A percentile compares a stretch with the other conserved stretches of the same genome.
Evolutionary conservation across 257 asterid species (phyloP).

Genomic region (Solanum appendiculatum): DNA sequence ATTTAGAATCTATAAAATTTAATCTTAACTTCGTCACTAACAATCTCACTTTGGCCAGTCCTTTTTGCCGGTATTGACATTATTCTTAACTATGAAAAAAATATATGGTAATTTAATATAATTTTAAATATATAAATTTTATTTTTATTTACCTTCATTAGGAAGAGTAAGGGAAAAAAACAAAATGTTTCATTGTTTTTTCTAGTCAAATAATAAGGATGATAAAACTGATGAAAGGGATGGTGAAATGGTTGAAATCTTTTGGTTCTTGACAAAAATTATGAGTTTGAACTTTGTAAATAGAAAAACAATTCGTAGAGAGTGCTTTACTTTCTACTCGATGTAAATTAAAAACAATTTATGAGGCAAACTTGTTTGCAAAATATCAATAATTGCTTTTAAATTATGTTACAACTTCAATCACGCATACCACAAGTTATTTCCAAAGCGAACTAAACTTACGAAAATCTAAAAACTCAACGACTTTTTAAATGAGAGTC

Average conservation of each 20-base stretch:
- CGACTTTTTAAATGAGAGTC: neutral
- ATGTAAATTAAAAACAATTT: too few relatives aligned
- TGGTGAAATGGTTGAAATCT: neutral
- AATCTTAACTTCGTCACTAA: neutral
- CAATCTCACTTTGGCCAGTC: neutral
- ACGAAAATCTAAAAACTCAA: neutral
- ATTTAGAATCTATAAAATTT: neutral
- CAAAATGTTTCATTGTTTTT: neutral
- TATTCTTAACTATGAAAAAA: neutral
- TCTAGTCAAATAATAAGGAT: neutral
- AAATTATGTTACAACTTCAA: neutral
- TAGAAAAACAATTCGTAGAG: neutral
- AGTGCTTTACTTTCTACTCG: neutral
- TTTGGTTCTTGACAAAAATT: neutral
- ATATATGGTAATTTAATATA: neutral
- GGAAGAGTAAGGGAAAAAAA: neutral
- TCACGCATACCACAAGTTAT: too few relatives aligned
- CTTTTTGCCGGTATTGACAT: neutral
- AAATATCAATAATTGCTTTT: too few relatives aligned
- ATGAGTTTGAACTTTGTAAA: neutral
- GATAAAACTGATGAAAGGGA: neutral
- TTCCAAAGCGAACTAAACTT: too few relatives aligned
- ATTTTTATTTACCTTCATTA: neutral
- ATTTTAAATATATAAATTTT: neutral
- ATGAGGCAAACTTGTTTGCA: too few relatives aligned